Evolutionary conservation across 2,329 filamentous ascomycete genomes (phyloP).

Genomic region (Clarireedia sp.): DNA sequence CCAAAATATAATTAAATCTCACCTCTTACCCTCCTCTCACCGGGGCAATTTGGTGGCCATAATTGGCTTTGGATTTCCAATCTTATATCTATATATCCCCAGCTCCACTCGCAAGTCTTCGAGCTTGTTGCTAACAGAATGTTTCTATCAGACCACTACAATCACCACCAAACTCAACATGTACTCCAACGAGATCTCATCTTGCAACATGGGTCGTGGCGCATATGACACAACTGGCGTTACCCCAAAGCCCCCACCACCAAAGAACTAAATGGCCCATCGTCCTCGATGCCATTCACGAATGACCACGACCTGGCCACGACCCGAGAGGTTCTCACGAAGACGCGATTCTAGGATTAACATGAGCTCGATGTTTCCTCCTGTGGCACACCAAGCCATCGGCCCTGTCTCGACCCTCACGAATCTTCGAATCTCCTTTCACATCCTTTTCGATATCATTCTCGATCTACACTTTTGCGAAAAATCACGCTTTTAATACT

Average conservation of each 20-base stretch:
- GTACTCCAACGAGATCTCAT: conserved; percentile 24
- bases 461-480: conserved; percentile 1
- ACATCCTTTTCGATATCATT: not conserved
- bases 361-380: not conserved
- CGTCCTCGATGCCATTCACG: conserved; percentile 6
- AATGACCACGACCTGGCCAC: conserved; percentile 8
- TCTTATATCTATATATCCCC: not conserved
- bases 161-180: conserved; percentile 13
- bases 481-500: conserved; percentile 10
- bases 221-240: conserved; percentile 46
- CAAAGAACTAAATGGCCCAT: conserved; percentile 25
- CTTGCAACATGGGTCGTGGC: conserved; percentile 42
- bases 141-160: not conserved
- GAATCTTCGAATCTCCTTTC: not conserved
- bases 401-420: conserved; percentile 8
- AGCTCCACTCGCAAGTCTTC: not conserved
- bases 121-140: conserved; percentile 1
- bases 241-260: conserved; percentile 35
- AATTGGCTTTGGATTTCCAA: conserved; percentile 1
- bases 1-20: conserved; percentile 7
- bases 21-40: not conserved
- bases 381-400: not conserved
- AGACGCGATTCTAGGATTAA: not conserved
- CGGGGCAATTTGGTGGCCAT: not conserved
- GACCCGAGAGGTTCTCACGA: conserved; percentile 2